Conservation (phyloP, 2,329 filamentous ascomycete genomes). For the Fonsecaea monophora region DNA sequence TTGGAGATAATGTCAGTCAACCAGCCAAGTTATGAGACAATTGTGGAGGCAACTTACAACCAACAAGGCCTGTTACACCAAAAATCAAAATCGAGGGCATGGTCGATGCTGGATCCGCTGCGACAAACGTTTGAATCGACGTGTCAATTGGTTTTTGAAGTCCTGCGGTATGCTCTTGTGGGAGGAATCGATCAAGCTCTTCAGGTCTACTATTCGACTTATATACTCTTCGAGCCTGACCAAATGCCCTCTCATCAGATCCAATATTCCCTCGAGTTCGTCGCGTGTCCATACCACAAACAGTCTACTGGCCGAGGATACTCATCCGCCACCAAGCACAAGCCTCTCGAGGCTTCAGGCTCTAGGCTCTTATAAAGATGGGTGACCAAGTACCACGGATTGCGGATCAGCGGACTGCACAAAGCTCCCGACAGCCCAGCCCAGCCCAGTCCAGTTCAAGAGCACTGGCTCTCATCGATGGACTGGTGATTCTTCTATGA, state of each 20-base stretch:
- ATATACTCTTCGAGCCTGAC: not conserved
- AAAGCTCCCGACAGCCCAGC: not conserved
- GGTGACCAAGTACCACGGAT: not conserved
- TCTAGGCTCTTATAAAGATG: not conserved
- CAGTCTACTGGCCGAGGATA: not conserved
- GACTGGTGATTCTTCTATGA: not conserved
- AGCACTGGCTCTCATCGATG: not conserved
- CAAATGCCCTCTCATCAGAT: not conserved
- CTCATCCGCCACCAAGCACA: not conserved
- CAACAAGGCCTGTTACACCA: conserved; percentile 24
- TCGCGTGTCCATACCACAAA: not conserved
- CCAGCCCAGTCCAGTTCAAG: not conserved
- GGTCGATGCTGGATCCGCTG: not conserved
- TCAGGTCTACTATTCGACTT: not conserved
- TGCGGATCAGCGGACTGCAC: not conserved
- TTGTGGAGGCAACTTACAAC: conserved; percentile 12
- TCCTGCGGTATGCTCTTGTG: not conserved
- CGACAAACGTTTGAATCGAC: not conserved
- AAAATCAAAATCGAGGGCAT: conserved; percentile 28
- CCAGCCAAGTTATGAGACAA: not conserved
- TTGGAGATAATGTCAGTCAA: conserved; percentile 1
- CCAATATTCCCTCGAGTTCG: not conserved
- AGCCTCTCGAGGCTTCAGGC: not conserved
- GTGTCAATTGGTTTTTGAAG: not conserved
- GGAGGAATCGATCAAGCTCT: not conserved